Conservation (phyloP, 768 basidiomycete genomes). For the Pluteus cervinus region DNA sequence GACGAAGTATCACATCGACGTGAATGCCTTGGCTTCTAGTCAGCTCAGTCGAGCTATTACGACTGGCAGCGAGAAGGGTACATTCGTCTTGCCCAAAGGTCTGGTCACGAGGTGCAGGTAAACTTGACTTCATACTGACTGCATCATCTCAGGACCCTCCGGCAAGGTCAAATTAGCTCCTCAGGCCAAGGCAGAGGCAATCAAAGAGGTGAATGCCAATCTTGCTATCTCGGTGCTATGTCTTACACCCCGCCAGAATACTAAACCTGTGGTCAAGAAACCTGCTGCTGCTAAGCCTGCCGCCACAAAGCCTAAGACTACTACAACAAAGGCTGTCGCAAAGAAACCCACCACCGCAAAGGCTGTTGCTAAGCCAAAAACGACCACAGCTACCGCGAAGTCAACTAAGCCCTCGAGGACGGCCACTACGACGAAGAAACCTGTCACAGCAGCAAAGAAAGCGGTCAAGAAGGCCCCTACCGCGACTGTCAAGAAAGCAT, state of each 20-base stretch:
- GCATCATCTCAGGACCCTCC: constrained; percentile 49
- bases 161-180: constrained; percentile 73
- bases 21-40: constrained; percentile 70
- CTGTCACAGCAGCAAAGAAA: constrained; percentile 23
- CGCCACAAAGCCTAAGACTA: constrained; percentile 19
- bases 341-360: constrained; percentile 23
- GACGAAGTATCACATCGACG: constrained; percentile 73
- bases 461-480: constrained; percentile 15
- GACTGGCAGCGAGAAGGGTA: constrained; percentile 74
- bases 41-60: constrained; percentile 79
- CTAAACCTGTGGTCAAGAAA: constrained; percentile 40
- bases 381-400: no score
- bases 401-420: no score
- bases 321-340: constrained; percentile 22
- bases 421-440: constrained; percentile 14
- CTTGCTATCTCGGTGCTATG: constrained; percentile 9
- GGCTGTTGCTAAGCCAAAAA: constrained; percentile 13
- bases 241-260: no score
- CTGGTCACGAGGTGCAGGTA: constrained; percentile 2
- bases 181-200: constrained; percentile 32
- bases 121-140: no score
- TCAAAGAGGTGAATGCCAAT: constrained; percentile 32
- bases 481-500: constrained; percentile 15
- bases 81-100: constrained; percentile 90
- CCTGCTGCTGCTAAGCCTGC: constrained; percentile 14